phyloP scores from a whole-genome alignment of 352 stramenopile genomes.

The Peronospora belbahrii region DNA sequence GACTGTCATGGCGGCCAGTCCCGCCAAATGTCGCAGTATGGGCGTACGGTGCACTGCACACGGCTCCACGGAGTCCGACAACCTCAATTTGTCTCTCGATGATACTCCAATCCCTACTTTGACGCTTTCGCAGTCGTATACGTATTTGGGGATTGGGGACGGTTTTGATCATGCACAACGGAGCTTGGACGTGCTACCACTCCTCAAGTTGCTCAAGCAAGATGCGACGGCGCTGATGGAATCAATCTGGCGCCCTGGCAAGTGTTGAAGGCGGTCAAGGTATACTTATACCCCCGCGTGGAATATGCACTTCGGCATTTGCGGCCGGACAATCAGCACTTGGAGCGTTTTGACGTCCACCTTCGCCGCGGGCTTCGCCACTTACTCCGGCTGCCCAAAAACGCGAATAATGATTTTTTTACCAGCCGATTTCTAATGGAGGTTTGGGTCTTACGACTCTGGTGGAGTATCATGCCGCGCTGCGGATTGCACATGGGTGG shows the following conservation, averaged over 20 bases:
- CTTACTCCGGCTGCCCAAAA: constrained; percentile 1
- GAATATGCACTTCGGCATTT: not conserved
- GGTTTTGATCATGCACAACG: too few relatives aligned
- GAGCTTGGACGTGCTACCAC: too few relatives aligned
- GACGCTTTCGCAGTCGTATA: not conserved
- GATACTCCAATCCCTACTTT: not conserved
- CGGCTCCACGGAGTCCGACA: too few relatives aligned
- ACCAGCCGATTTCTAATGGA: constrained; percentile 2
- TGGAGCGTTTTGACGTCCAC: too few relatives aligned
- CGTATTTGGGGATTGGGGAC: constrained; percentile 1
- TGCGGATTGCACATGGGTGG: constrained; percentile 4
- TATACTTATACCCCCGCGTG: not conserved
- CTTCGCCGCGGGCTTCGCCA: constrained; percentile 2
- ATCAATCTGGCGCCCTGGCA: not conserved
- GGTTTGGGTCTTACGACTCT: not conserved
- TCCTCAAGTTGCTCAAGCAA: not conserved
- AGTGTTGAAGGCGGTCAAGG: not conserved
- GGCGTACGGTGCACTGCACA: not conserved
- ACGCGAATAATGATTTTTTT: constrained; percentile 6
- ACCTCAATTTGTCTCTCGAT: not conserved
- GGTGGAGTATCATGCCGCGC: constrained; percentile 6
- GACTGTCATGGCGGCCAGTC: constrained; percentile 5
- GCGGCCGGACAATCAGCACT: too few relatives aligned
- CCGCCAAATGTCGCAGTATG: constrained; percentile 3
- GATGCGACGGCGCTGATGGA: constrained; percentile 2